A percentile compares a stretch with the other conserved stretches of the same genome.
Conservation (phyloP, 140 eudicot genomes). For the Bidens hawaiensis region DNA sequence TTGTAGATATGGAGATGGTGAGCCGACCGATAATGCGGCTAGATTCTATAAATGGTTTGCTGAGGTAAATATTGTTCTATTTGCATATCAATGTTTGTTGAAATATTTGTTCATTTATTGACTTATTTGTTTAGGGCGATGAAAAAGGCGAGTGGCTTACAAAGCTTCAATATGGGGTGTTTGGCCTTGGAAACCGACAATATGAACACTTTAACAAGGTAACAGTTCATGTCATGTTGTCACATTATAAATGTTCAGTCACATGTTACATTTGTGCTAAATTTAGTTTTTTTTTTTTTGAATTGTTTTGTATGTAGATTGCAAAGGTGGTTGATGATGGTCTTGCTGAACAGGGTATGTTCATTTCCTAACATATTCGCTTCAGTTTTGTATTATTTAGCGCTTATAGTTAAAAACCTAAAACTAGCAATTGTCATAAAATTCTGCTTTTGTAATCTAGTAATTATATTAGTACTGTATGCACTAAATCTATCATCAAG, state of each 20-base stretch:
- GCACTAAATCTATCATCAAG: not conserved
- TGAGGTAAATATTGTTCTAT: slow-evolving; percentile 42
- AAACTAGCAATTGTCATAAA: not conserved
- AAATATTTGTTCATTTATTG: not conserved
- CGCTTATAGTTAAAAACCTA: not conserved
- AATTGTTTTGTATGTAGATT: slow-evolving; percentile 42
- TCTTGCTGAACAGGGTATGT: slow-evolving; percentile 68
- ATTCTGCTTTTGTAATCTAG: not conserved
- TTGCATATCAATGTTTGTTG: not conserved
- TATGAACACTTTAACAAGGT: slow-evolving; percentile 99
- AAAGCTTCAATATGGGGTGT: slow-evolving; percentile 80
- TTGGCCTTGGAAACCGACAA: slow-evolving; percentile 96
- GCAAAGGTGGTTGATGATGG: slow-evolving; percentile 72
- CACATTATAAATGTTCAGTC: not conserved
- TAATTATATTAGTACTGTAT: not conserved
- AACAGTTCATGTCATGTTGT: not conserved
- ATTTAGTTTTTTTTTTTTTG: not conserved
- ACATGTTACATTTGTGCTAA: slow-evolving; percentile 2
- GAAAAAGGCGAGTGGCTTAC: slow-evolving; percentile 76
- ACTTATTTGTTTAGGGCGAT: slow-evolving; percentile 37
- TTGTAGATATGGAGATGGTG: slow-evolving; percentile 82
- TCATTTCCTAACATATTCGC: slow-evolving; percentile 6
- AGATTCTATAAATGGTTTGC: slow-evolving; percentile 76
- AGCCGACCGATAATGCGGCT: slow-evolving; percentile 84
- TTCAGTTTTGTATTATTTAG: not conserved